These are phyloP conservation scores for Cordyceps farinosa DNA, from an alignment of 2,329 filamentous ascomycete species.

Conservation along the genomic window DNA sequence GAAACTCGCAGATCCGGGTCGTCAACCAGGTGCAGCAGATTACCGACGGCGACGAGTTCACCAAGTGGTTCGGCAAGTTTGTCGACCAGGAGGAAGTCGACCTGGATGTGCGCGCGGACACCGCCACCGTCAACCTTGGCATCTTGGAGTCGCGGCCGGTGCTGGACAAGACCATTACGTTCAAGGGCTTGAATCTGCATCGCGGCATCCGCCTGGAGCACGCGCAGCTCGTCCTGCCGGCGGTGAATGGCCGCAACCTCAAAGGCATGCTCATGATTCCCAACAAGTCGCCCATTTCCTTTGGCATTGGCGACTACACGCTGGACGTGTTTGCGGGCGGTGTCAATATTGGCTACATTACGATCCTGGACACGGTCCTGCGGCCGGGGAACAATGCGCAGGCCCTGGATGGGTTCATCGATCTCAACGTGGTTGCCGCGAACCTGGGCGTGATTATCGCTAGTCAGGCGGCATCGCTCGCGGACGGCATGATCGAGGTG, in stretches of 20 bases:
- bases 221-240: constrained; percentile 1
- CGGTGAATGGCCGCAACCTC: not conserved
- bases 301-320: constrained; percentile 7
- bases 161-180: not conserved
- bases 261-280: not conserved
- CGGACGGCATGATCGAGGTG: constrained; percentile 1
- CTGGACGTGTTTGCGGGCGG: not conserved
- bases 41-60: not conserved
- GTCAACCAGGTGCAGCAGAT: not conserved
- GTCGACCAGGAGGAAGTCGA: not conserved
- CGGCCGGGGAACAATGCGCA: not conserved
- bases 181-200: not conserved
- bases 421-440: not conserved
- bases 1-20: not conserved
- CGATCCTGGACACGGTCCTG: not conserved
- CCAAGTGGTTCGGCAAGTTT: constrained; percentile 5
- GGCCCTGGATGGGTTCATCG: not conserved
- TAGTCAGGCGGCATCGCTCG: not conserved
- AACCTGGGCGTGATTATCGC: not conserved
- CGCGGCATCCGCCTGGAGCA: not conserved
- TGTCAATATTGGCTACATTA: constrained; percentile 7
- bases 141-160: not conserved
- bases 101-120: not conserved
- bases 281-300: constrained; percentile 1
- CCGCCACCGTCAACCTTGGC: not conserved